Base-by-base conservation (phyloP, 2,329 filamentous ascomycete species). In the Elsinoe perseae region DNA sequence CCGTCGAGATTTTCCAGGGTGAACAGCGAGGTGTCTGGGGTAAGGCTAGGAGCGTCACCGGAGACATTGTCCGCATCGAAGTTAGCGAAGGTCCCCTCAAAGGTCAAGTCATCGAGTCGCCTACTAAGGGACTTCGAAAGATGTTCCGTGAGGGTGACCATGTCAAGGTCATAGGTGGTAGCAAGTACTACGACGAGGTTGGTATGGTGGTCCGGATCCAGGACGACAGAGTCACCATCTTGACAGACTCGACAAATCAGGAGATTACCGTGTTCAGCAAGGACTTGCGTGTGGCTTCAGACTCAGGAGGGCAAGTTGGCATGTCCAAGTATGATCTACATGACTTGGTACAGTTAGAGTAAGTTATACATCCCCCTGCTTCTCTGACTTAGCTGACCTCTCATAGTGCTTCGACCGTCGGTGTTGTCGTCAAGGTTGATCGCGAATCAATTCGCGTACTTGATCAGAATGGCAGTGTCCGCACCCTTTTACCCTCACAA, bases 191-290 rank as follows among this genome's bases (percentile, higher is more conserved):
- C 56, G 93, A 96, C 64, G 93, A 98, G 73, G 87, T 97, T 43
- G 93, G 93, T 71, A 95, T 96, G 82, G 91, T 98, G 53, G 90
- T 97, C 62, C 89, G 89, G 69, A 93, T 96, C 62, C 86, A 83
- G 50, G 89, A 95, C 59, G 93, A 98, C 69, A 85, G 88, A 36
- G 90, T 98, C 57, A 97, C 93, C 1, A 77, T 98, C 61, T 77
- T 98, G 62, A 95, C 89, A 48, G 93, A 98, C 72, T 89, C 93
- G 69, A 93, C 83, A 59, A 92, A 93, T 71, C 84, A 85, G 54
- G 93, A 98, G 69, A 90, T 98, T 63, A 96, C 91, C 0, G 93
- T 98, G 30, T 98, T 98, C 69, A 96, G 92, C 75, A 96, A 95
- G 70, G 93, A 98, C 73, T 75, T 98, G 59, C 83, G 95, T 63